Conservation (phyloP, 768 basidiomycete genomes). For the Leccinum subgranulosum region DNA sequence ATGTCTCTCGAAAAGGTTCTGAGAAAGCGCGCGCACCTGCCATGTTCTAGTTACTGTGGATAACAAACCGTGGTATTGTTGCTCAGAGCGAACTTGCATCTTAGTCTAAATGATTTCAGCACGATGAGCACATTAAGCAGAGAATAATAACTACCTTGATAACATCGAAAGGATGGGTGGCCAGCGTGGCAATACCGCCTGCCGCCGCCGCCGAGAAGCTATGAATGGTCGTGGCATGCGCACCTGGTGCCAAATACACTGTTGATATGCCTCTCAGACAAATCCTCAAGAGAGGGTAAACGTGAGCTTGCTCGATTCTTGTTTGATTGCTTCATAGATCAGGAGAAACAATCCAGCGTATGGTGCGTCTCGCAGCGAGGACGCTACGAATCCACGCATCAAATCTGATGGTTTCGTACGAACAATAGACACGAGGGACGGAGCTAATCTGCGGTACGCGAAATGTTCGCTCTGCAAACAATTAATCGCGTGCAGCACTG, state of each 20-base stretch:
- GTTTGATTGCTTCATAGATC: constrained; percentile 85
- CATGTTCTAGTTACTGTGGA: constrained; percentile 66
- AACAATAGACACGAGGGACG: constrained; percentile 56
- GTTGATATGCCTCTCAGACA: constrained; percentile 10
- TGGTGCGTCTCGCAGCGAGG: constrained; percentile 90
- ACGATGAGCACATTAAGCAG: neutral
- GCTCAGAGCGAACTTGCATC: constrained; percentile 84
- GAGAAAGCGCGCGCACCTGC: constrained; percentile 44
- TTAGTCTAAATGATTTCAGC: constrained; percentile 59
- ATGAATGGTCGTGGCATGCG: constrained; percentile 53
- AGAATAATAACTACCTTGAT: constrained; percentile 61
- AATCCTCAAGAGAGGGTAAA: neutral
- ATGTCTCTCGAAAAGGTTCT: neutral
- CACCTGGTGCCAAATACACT: constrained; percentile 42
- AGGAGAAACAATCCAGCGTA: constrained; percentile 90
- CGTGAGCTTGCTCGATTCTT: constrained; percentile 53
- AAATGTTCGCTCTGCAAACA: constrained; percentile 69
- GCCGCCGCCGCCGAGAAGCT: constrained; percentile 72
- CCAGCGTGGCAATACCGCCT: constrained; percentile 78
- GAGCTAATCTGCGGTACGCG: constrained; percentile 58
- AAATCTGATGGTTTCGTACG: constrained; percentile 78
- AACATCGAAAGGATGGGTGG: constrained; percentile 92
- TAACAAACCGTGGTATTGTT: constrained; percentile 67
- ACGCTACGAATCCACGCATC: constrained; percentile 82
- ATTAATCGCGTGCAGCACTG: neutral